These are phyloP conservation scores for Jaltomata sinuosa DNA, from an alignment of 257 asterid genomes.

Conservation along the genomic window DNA sequence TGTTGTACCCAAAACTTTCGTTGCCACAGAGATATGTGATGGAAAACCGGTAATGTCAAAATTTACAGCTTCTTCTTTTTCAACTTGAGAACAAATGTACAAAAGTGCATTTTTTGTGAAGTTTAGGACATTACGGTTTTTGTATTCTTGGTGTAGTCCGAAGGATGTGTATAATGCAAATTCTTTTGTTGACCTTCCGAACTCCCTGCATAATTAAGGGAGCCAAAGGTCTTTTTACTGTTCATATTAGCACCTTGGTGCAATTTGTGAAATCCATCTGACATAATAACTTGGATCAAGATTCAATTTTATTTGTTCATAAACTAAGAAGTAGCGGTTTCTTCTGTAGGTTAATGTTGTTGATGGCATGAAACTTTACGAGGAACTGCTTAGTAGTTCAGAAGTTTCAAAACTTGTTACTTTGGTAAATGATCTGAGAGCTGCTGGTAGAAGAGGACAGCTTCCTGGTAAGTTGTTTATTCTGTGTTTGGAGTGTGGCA, in stretches of 20 bases:
- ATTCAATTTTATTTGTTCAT: background rate
- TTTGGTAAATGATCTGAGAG: constrained; percentile 72
- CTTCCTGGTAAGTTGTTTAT: constrained; percentile 52
- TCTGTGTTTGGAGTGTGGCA: background rate
- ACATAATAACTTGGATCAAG: background rate
- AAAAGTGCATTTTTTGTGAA: background rate
- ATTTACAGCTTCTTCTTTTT: background rate
- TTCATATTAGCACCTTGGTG: background rate
- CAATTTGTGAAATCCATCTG: background rate
- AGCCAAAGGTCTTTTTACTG: background rate
- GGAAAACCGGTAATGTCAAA: constrained; percentile 50
- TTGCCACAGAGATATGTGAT: constrained; percentile 53
- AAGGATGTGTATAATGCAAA: background rate
- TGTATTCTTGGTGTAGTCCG: background rate
- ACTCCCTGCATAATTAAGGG: background rate
- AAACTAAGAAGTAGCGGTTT: background rate
- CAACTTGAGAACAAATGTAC: background rate
- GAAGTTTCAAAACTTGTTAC: constrained; percentile 48
- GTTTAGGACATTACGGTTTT: background rate
- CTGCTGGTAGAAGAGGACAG: constrained; percentile 77
- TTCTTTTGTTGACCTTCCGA: background rate
- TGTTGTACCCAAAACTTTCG: constrained; percentile 51
- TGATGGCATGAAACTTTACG: constrained; percentile 80
- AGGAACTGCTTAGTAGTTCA: constrained; percentile 43
- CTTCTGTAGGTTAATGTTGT: constrained; percentile 54